These are phyloP conservation scores for Neonectria faginata DNA, from an alignment of 2,329 filamentous ascomycete species.

Conservation along the genomic window DNA sequence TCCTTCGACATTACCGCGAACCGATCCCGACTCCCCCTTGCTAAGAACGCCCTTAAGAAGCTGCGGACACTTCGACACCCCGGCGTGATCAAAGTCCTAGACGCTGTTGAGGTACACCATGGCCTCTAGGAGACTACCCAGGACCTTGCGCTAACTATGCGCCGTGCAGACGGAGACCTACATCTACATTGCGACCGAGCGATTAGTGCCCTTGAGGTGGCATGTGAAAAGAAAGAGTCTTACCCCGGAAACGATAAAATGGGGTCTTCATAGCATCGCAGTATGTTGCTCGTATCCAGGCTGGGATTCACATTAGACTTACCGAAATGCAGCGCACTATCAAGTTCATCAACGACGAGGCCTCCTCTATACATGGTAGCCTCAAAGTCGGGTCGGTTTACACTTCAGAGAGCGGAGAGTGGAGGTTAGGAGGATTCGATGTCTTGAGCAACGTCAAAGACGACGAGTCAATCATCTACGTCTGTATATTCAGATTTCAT, in stretches of 20 bases:
- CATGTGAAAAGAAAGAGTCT: constrained; percentile 89
- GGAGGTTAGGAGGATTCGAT: constrained; percentile 96
- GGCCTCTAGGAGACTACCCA: constrained; percentile 11
- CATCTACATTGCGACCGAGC: constrained; percentile 96
- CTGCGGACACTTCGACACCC: constrained; percentile 92
- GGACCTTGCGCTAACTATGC: constrained; percentile 39
- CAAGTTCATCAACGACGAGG: constrained; percentile 96
- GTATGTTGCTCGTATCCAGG: constrained; percentile 57
- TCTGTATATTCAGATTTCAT: constrained; percentile 48
- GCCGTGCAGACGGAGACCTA: constrained; percentile 82
- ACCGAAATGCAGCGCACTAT: constrained; percentile 76
- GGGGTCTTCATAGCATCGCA: constrained; percentile 89
- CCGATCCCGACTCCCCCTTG: constrained; percentile 83
- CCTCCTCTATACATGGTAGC: constrained; percentile 89
- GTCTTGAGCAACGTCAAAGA: constrained; percentile 95
- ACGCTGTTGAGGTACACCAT: constrained; percentile 84
- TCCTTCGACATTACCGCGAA: constrained; percentile 90
- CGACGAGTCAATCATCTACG: constrained; percentile 92
- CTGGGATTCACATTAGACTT: constrained; percentile 26
- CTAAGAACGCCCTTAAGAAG: constrained; percentile 94
- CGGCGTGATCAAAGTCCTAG: constrained; percentile 91
- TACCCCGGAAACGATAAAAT: constrained; percentile 93
- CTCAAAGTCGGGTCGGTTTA: constrained; percentile 89
- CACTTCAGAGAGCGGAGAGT: constrained; percentile 95
- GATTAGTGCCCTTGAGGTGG: constrained; percentile 88